Percentiles rank a stretch among this genome's conserved stretches.
Evolutionary conservation across 2,329 filamentous ascomycete genomes (phyloP).

Genomic region (Ophiobolus disseminans): DNA sequence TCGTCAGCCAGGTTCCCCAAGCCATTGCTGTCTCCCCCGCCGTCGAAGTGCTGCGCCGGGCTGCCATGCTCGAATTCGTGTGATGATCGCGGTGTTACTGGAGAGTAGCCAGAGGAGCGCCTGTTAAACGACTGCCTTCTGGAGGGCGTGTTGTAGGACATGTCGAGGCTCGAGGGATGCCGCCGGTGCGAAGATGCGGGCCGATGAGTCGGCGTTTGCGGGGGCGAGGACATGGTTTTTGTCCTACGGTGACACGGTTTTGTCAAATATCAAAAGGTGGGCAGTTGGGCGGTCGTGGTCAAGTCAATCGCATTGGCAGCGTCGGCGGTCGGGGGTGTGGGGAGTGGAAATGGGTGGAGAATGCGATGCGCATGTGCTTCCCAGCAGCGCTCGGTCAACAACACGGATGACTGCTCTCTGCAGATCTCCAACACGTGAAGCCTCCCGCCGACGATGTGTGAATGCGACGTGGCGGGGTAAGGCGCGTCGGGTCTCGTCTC

Average conservation of each 20-base stretch:
- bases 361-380: constrained; percentile 16
- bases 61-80: constrained; percentile 51
- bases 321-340: constrained; percentile 19
- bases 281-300: constrained; percentile 4
- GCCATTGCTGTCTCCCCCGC: constrained; percentile 58
- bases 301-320: constrained; percentile 15
- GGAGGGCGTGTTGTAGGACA: constrained; percentile 47
- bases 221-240: constrained; percentile 50
- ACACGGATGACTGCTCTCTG: neutral
- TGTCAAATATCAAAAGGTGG: no score
- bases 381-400: constrained; percentile 5
- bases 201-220: constrained; percentile 50
- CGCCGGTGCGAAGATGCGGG: constrained; percentile 48
- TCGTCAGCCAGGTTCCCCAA: constrained; percentile 83
- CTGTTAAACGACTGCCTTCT: constrained; percentile 48
- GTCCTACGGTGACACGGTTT: constrained; percentile 10
- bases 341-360: constrained; percentile 9
- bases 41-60: constrained; percentile 48
- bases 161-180: constrained; percentile 52
- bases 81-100: constrained; percentile 52
- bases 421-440: neutral
- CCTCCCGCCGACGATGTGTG: neutral
- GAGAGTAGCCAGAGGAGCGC: constrained; percentile 55
- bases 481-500: constrained; percentile 16
- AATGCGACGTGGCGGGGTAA: constrained; percentile 21